Evolutionary conservation across 371 early-diverging fungal species (phyloP).

Genomic region (Thermomucor indicae-seudaticae): DNA sequence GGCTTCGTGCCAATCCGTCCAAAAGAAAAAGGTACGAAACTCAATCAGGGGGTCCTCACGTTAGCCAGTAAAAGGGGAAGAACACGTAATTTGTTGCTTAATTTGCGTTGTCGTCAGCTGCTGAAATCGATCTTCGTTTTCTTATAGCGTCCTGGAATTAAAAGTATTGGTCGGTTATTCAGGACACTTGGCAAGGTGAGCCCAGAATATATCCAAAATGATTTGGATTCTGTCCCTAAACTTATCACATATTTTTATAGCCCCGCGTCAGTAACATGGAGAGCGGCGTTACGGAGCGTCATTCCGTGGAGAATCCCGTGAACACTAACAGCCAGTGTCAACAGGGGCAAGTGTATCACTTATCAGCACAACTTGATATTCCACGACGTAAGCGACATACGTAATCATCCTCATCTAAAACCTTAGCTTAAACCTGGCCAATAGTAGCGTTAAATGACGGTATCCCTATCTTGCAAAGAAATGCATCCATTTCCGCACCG

Average conservation of each 20-base stretch:
- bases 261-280: background rate
- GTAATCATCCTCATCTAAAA: too few relatives aligned
- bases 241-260: background rate
- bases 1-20: background rate
- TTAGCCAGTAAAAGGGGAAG: background rate
- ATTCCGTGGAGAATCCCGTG: background rate
- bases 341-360: background rate
- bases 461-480: too few relatives aligned
- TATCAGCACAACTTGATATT: background rate
- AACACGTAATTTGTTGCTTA: background rate
- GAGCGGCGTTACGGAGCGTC: background rate
- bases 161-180: constrained; percentile 10
- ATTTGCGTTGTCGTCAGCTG: background rate
- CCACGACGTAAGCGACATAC: too few relatives aligned
- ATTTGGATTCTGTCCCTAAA: background rate
- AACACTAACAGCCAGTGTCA: background rate
- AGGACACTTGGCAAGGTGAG: constrained; percentile 9
- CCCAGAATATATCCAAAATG: background rate
- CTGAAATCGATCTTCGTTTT: background rate
- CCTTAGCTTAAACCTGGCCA: too few relatives aligned
- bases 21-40: background rate
- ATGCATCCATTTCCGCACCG: too few relatives aligned
- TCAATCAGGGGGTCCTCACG: background rate
- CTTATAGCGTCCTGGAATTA: constrained; percentile 1
- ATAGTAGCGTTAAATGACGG: too few relatives aligned